phyloP scores from a whole-genome alignment of 1,139 yeast genomes.

The Magnusiomyces sp. region DNA sequence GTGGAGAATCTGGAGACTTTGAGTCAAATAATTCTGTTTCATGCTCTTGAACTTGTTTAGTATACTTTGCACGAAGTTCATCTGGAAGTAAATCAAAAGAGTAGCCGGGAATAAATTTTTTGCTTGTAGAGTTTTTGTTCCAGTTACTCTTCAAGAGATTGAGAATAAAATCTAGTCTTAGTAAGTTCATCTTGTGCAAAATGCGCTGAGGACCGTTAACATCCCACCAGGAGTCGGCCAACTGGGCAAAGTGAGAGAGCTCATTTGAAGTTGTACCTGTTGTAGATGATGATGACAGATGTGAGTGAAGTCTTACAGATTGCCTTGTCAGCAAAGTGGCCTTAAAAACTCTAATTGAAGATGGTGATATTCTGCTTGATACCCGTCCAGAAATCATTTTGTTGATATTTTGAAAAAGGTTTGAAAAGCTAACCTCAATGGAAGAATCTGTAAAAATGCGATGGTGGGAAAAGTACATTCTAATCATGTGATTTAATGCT shows the following conservation, averaged over 20 bases:
- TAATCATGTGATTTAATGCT: not conserved
- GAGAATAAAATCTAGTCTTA: slow-evolving; percentile 79
- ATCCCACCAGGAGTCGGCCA: slow-evolving; percentile 97
- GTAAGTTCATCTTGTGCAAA: slow-evolving; percentile 85
- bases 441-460: not conserved
- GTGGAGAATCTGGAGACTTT: slow-evolving; percentile 11
- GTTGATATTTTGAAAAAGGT: too few species aligned
- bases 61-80: slow-evolving; percentile 3
- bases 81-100: slow-evolving; percentile 56
- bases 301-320: too few species aligned
- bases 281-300: not conserved
- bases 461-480: not conserved
- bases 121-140: slow-evolving; percentile 26
- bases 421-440: too few species aligned
- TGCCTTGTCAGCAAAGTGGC: too few species aligned
- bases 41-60: slow-evolving; percentile 1
- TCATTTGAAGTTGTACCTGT: slow-evolving; percentile 38
- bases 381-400: too few species aligned
- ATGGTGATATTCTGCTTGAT: too few species aligned
- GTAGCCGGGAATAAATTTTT: slow-evolving; percentile 66
- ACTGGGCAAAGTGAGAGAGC: slow-evolving; percentile 67
- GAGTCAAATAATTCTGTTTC: slow-evolving; percentile 18
- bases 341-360: too few species aligned
- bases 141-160: slow-evolving; percentile 44
- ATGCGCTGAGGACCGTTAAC: slow-evolving; percentile 87